These are phyloP conservation scores for Globisporangium nagaii DNA, from an alignment of 352 stramenopile species.

Conservation along the genomic window DNA sequence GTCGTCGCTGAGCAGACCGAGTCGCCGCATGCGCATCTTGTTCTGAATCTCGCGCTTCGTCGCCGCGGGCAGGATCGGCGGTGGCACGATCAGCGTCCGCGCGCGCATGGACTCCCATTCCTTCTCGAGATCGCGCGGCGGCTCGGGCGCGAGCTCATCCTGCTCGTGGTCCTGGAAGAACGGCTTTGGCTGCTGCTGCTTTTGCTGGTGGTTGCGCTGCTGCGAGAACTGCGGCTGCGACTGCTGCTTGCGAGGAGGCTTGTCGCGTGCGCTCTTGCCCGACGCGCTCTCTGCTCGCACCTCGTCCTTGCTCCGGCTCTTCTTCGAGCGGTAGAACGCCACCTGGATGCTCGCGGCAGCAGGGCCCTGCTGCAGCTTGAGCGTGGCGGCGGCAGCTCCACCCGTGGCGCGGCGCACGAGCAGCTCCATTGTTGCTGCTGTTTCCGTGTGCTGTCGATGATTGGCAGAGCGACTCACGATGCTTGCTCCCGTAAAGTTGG, in stretches of 20 bases:
- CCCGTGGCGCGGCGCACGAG: slow-evolving; percentile 17
- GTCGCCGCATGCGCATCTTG: slow-evolving; percentile 50
- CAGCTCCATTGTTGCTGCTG: slow-evolving; percentile 30
- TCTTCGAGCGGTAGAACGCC: slow-evolving; percentile 50
- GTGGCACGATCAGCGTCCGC: slow-evolving; percentile 24
- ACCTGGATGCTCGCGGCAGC: slow-evolving; percentile 13
- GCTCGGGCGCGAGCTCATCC: neutral
- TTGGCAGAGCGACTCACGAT: slow-evolving; percentile 9
- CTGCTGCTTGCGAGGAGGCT: slow-evolving; percentile 2
- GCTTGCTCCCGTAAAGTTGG: no score
- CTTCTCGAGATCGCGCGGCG: slow-evolving; percentile 21
- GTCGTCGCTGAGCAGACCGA: slow-evolving; percentile 44
- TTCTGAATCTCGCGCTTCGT: slow-evolving; percentile 51
- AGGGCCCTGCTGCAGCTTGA: slow-evolving; percentile 10
- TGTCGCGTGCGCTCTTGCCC: slow-evolving; percentile 2
- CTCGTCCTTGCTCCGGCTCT: slow-evolving; percentile 34
- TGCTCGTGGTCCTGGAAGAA: neutral
- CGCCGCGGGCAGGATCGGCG: slow-evolving; percentile 27
- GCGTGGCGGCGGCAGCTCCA: slow-evolving; percentile 7
- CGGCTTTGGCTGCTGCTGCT: neutral
- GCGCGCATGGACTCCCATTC: slow-evolving; percentile 42
- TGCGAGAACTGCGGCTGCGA: slow-evolving; percentile 13
- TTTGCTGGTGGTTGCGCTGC: neutral
- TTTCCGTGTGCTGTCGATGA: slow-evolving; percentile 6
- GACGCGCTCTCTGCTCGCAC: slow-evolving; percentile 4